A percentile compares a stretch with the other conserved stretches of the same genome.
Conservation (phyloP, 2,329 filamentous ascomycete genomes). For the Albophoma yamanashiensis region DNA sequence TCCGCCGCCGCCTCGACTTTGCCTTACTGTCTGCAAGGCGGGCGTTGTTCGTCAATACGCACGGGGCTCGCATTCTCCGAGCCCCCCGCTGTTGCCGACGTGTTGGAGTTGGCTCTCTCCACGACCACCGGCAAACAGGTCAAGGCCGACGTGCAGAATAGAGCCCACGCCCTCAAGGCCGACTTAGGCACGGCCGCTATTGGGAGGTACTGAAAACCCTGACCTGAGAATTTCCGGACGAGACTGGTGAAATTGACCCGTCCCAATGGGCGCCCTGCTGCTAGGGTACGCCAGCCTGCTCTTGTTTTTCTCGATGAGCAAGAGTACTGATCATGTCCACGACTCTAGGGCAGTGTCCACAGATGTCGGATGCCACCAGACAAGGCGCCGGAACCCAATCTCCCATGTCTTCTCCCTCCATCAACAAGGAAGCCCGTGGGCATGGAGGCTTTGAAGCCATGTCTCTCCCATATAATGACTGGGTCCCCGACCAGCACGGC, state of each 20-base stretch:
- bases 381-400: slow-evolving; percentile 4
- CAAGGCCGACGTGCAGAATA: slow-evolving; percentile 1
- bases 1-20: not conserved
- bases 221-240: slow-evolving; percentile 2
- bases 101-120: not conserved
- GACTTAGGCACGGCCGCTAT: slow-evolving; percentile 1
- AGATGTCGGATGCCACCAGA: slow-evolving; percentile 5
- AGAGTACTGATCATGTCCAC: slow-evolving; percentile 6
- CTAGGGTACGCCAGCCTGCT: slow-evolving; percentile 5
- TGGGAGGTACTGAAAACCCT: slow-evolving; percentile 2
- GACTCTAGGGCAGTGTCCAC: slow-evolving; percentile 3
- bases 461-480: slow-evolving; percentile 12
- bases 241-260: slow-evolving; percentile 4
- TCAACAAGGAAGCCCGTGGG: slow-evolving; percentile 8
- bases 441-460: slow-evolving; percentile 10
- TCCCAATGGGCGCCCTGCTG: slow-evolving; percentile 7
- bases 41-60: not conserved
- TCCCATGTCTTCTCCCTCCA: slow-evolving; percentile 11
- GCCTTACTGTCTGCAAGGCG: not conserved
- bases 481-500: slow-evolving; percentile 9
- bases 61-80: not conserved
- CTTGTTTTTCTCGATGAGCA: slow-evolving; percentile 1
- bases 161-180: not conserved
- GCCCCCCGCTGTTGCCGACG: slow-evolving; percentile 2
- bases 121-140: slow-evolving; percentile 4